phyloP scores from a whole-genome alignment of 2,329 filamentous ascomycete species.

The Colletotrichum chrysophilum region DNA sequence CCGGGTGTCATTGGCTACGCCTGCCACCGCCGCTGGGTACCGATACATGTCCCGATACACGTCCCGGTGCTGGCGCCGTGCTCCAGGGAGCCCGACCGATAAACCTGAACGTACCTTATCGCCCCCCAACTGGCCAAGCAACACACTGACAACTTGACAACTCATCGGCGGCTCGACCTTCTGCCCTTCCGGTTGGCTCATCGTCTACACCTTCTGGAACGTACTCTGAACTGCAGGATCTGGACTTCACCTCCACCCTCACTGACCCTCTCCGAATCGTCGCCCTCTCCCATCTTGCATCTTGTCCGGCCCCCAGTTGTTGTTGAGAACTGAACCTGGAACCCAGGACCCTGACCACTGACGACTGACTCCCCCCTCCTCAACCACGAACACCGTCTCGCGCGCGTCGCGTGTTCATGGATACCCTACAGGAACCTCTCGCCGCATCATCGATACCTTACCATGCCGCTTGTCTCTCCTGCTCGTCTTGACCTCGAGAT shows the following conservation, averaged over 20 bases:
- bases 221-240: background rate
- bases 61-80: background rate
- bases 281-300: background rate
- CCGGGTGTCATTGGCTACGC: background rate
- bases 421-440: background rate
- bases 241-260: background rate
- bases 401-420: background rate
- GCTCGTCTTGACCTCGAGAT: background rate
- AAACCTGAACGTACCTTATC: background rate
- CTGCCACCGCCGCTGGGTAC: background rate
- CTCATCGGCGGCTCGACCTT: slow-evolving; percentile 16
- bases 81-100: background rate
- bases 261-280: background rate
- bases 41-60: background rate
- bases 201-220: slow-evolving; percentile 3
- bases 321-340: background rate
- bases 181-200: slow-evolving; percentile 16
- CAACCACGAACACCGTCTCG: background rate
- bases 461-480: background rate
- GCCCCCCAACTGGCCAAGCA: background rate
- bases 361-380: background rate
- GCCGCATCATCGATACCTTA: slow-evolving; percentile 15
- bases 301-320: background rate
- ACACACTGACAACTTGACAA: background rate
- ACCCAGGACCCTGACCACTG: background rate